Conservation (phyloP, 352 stramenopile genomes). For the Plasmopara muralis region DNA sequence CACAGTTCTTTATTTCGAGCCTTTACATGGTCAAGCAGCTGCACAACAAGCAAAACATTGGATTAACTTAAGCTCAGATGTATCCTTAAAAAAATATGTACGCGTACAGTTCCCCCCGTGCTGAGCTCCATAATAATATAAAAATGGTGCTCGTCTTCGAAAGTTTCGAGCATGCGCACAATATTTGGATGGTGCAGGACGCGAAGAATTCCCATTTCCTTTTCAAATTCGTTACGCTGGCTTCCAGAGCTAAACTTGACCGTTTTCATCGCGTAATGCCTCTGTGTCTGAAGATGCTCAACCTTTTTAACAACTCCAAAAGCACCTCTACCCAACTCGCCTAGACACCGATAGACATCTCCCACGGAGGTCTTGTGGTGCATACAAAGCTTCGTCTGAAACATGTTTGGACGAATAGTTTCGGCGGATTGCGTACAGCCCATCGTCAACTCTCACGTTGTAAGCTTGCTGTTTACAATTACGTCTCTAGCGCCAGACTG, state of each 20-base stretch:
- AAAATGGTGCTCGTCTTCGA: constrained; percentile 67
- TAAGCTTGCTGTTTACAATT: background rate
- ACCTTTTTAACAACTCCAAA: constrained; percentile 76
- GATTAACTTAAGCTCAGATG: background rate
- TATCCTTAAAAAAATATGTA: background rate
- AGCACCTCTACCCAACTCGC: constrained; percentile 57
- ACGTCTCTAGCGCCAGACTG: no score
- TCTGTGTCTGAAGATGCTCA: constrained; percentile 56
- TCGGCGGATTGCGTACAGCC: constrained; percentile 60
- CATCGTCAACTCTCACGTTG: constrained; percentile 23
- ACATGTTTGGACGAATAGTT: constrained; percentile 50
- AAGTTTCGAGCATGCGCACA: constrained; percentile 75
- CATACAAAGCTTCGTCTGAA: constrained; percentile 73
- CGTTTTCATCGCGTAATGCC: constrained; percentile 75
- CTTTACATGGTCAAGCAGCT: constrained; percentile 66
- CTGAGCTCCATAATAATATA: constrained; percentile 86
- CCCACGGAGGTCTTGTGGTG: constrained; percentile 53
- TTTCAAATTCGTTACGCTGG: constrained; percentile 66
- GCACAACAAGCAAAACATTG: background rate
- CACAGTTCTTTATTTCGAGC: constrained; percentile 34
- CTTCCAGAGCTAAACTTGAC: constrained; percentile 54
- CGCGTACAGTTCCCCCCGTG: constrained; percentile 43
- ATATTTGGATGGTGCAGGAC: constrained; percentile 78
- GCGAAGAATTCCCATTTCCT: constrained; percentile 69
- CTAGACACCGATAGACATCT: constrained; percentile 42